Percentiles rank a stretch among this genome's conserved stretches.
Conservation (phyloP, 1,284 basidiomycete genomes). For the Rhodotorula sp. region DNA sequence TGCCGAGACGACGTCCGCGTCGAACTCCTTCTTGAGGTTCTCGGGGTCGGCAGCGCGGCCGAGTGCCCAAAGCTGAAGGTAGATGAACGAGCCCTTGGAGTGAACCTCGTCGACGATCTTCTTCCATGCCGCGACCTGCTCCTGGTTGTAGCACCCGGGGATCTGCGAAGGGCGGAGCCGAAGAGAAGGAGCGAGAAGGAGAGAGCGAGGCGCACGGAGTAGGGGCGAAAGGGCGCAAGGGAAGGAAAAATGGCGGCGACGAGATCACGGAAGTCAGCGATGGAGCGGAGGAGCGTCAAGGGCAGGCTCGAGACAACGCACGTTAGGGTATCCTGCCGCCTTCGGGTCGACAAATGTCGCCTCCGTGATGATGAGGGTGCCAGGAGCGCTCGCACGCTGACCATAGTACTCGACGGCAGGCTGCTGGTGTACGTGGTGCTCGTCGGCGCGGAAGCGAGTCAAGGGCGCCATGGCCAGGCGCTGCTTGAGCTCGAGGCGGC, state of each 20-base stretch:
- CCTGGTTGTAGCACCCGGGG: conserved; percentile 55
- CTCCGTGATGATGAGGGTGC: conserved; percentile 57
- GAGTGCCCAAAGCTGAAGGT: conserved; percentile 57
- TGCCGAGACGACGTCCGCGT: conserved; percentile 49
- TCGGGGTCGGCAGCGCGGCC: conserved; percentile 52
- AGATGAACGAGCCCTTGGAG: conserved; percentile 54
- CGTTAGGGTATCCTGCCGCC: conserved; percentile 26
- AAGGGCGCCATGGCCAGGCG: conserved; percentile 57
- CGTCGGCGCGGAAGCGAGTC: conserved; percentile 51
- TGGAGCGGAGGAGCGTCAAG: background rate
- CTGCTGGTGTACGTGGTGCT: conserved; percentile 29
- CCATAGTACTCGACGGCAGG: conserved; percentile 51
- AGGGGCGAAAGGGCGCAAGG: background rate
- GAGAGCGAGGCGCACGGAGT: background rate
- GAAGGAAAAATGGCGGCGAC: background rate
- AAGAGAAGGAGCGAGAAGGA: conserved; percentile 13
- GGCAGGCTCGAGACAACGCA: conserved; percentile 6
- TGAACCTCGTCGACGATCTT: conserved; percentile 53
- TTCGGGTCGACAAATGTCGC: conserved; percentile 51
- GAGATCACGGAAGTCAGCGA: conserved; percentile 46
- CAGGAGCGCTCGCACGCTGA: conserved; percentile 53
- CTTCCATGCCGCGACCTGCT: conserved; percentile 57
- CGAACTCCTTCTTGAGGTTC: conserved; percentile 43
- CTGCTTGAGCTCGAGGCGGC: conserved; percentile 52
- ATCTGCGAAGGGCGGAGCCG: conserved; percentile 39